Base-by-base conservation (phyloP, 345 rosid genomes). In the Punica granatum region DNA sequence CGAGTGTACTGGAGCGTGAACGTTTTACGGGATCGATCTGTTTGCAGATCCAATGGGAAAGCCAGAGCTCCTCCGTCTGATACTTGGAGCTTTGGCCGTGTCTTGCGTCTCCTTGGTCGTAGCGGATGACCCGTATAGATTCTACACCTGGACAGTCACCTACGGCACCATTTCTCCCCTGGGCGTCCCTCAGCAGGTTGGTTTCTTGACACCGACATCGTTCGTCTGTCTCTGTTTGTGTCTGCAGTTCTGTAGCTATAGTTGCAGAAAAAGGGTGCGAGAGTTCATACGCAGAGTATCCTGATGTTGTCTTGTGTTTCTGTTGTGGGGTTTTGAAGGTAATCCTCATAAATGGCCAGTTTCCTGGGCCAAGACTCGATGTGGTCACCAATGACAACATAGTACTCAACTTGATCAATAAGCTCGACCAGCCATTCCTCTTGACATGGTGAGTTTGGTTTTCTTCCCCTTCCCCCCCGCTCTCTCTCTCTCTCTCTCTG, bases 311-410 rank as follows among this genome's bases (percentile, higher is more conserved):
- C 49, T 26, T 63, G 32, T 23, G 37, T 41, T 0, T 37, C 35
- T 43, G 30, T 44, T 51, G 32, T 7, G 68, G 70, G 64, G 64
- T 66, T 56, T 69, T 65, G 67, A 63, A 94, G 99, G 99, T 88
- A 58, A 90, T 94, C 33, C 96, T 94, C 61, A 89, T 94, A 85
- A 94, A 94, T 80, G 94, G 90, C 60, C 97, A 94, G 72, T 90
- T 94, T 70, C 97, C 99, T 76, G 97, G 99, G 69, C 99, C 99
- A 15, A 85, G 70, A 65, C 93, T 94, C 77, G 97, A 89, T 25
- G 94, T 88, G 69, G 91, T 90, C 72, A 94, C 97, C 32, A 94
- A 94, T 72, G 90, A 94, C 76, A 94, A 94, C 81, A 80, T 94
- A 41, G 71, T 94, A 54, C 92, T 94, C 67, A 90, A 93, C 67